Percentiles rank a stretch among this genome's conserved stretches.
These are phyloP conservation scores for Mycosphaerella arachidis DNA, from an alignment of 2,329 filamentous ascomycete genomes.

Conservation along the genomic window DNA sequence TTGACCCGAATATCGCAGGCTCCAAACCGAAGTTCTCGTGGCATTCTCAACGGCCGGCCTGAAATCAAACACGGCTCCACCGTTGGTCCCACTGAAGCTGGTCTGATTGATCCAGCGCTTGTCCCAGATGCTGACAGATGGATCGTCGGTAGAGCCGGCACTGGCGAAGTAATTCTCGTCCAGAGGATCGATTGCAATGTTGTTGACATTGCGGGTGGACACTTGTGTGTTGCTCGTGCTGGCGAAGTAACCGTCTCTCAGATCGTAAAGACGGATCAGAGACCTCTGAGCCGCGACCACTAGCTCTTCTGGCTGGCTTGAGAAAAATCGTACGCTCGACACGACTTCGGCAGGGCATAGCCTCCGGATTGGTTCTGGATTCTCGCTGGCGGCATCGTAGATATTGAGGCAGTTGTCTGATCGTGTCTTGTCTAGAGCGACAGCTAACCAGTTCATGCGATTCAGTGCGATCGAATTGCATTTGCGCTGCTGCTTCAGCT, in stretches of 20 bases:
- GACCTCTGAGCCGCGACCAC: slow-evolving; percentile 72
- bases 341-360: slow-evolving; percentile 65
- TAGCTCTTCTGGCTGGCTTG: slow-evolving; percentile 68
- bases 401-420: slow-evolving; percentile 80
- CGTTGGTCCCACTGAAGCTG: slow-evolving; percentile 52
- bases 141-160: slow-evolving; percentile 66
- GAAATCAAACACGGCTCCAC: slow-evolving; percentile 54
- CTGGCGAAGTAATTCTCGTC: slow-evolving; percentile 83
- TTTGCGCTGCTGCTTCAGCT: slow-evolving; percentile 68
- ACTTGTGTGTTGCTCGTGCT: slow-evolving; percentile 37
- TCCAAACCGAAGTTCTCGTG: slow-evolving; percentile 54
- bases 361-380: slow-evolving; percentile 48
- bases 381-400: slow-evolving; percentile 66
- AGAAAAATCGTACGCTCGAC: slow-evolving; percentile 77
- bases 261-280: slow-evolving; percentile 70
- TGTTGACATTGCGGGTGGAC: slow-evolving; percentile 58
- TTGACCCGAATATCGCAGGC: slow-evolving; percentile 56
- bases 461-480: slow-evolving; percentile 81
- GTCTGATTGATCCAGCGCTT: slow-evolving; percentile 48
- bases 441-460: slow-evolving; percentile 64
- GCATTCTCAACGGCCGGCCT: slow-evolving; percentile 50
- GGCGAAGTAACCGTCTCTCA: slow-evolving; percentile 47
- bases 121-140: slow-evolving; percentile 74
- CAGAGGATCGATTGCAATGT: slow-evolving; percentile 70
- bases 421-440: slow-evolving; percentile 73